Conservation (phyloP, 495 filamentous ascomycete genomes). For the Neurospora tetraspora region DNA sequence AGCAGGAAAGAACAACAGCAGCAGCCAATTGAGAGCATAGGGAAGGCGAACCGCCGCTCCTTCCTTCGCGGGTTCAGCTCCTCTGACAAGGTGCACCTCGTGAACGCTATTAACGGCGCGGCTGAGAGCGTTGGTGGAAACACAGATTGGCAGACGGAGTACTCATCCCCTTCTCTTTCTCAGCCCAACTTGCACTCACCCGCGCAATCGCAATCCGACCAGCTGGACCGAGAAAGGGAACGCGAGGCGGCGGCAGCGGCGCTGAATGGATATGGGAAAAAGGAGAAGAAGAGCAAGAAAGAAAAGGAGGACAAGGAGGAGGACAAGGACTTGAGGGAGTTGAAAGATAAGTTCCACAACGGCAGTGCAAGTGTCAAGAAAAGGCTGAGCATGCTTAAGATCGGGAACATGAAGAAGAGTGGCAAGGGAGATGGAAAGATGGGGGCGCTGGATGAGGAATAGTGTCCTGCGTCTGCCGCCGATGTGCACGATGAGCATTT, state of each 20-base stretch:
- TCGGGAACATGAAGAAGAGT: conserved; percentile 48
- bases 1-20: neutral
- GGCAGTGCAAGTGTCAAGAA: conserved; percentile 47
- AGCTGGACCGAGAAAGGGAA: conserved; percentile 18
- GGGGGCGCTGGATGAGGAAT: conserved; percentile 39
- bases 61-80: conserved; percentile 7
- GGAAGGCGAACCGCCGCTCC: conserved; percentile 5
- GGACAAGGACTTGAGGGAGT: neutral
- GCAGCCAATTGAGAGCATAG: neutral
- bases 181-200: neutral
- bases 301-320: conserved; percentile 23
- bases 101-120: neutral
- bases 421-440: conserved; percentile 44
- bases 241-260: conserved; percentile 8
- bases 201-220: neutral
- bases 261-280: neutral
- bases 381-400: conserved; percentile 55
- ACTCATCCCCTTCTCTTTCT: neutral
- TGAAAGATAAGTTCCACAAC: neutral
- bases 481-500: neutral
- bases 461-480: neutral
- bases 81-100: neutral
- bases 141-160: neutral
- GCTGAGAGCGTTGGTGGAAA: neutral
- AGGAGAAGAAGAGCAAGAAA: conserved; percentile 7